phyloP scores from a whole-genome alignment of 1,284 basidiomycete species.

The Fomitopsis palustris region DNA sequence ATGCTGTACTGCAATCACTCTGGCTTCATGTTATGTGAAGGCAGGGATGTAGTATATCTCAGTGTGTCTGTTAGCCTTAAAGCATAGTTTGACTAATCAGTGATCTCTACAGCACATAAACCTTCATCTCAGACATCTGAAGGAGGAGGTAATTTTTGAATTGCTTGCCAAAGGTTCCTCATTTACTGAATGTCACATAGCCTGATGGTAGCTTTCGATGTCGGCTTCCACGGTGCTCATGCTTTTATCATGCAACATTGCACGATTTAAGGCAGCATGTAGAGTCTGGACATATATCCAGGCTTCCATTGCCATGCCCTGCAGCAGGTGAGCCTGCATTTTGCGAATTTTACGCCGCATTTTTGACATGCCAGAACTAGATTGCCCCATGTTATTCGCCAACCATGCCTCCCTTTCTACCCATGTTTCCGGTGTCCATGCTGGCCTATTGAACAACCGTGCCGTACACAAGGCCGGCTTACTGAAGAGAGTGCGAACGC shows the following conservation, averaged over 20 bases:
- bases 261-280: slow-evolving; percentile 19
- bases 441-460: not conserved
- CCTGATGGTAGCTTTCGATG: slow-evolving; percentile 22
- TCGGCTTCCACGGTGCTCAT: slow-evolving; percentile 15
- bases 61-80: not conserved
- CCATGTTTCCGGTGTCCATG: slow-evolving; percentile 12
- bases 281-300: slow-evolving; percentile 17
- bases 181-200: not conserved
- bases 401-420: slow-evolving; percentile 5
- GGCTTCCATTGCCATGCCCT: slow-evolving; percentile 19
- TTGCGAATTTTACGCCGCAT: not conserved
- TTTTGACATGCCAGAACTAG: not conserved
- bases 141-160: not conserved
- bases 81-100: not conserved
- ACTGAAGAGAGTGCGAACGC: not conserved
- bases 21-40: too few relatives aligned
- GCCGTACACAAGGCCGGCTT: not conserved
- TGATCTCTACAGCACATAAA: not conserved
- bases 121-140: not conserved
- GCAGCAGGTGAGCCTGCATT: slow-evolving; percentile 12
- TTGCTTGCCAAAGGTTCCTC: not conserved
- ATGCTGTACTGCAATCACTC: not conserved
- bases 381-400: not conserved
- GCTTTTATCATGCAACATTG: slow-evolving; percentile 12
- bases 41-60: not conserved